phyloP scores from a whole-genome alignment of 345 rosid species.

The Camelina sativa region DNA sequence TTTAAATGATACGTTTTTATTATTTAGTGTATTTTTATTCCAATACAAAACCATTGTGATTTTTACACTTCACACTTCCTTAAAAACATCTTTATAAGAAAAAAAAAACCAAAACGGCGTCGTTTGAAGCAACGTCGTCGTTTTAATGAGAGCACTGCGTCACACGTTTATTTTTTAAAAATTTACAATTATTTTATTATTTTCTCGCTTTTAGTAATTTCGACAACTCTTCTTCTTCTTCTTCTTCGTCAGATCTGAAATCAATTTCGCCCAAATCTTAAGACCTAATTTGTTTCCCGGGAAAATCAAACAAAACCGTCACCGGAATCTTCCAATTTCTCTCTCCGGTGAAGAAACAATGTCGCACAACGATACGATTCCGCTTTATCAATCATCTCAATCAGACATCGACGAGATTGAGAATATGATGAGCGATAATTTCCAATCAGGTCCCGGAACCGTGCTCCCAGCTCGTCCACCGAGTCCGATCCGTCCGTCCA shows the following conservation, averaged over 20 bases:
- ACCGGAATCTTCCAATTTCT: slow-evolving; percentile 17
- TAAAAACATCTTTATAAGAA: too few species aligned
- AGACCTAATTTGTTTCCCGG: slow-evolving; percentile 37
- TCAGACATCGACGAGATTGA: slow-evolving; percentile 99
- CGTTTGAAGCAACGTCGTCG: neutral
- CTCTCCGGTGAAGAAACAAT: slow-evolving; percentile 43
- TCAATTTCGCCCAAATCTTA: slow-evolving; percentile 20
- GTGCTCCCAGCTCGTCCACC: slow-evolving; percentile 88
- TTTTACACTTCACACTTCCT: too few species aligned
- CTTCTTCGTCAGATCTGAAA: slow-evolving; percentile 33
- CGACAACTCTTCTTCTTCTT: neutral
- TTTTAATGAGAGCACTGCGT: slow-evolving; percentile 5
- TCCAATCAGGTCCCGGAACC: slow-evolving; percentile 71
- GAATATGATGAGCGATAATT: slow-evolving; percentile 78
- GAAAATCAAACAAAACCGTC: neutral
- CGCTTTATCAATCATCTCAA: slow-evolving; percentile 83
- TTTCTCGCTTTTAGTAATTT: neutral
- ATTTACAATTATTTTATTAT: neutral
- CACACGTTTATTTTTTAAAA: slow-evolving; percentile 21
- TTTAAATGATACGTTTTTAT: too few species aligned
- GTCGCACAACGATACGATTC: slow-evolving; percentile 86
- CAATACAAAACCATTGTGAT: too few species aligned
- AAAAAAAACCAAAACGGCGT: too few species aligned
- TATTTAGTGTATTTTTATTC: too few species aligned
- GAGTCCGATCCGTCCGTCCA: slow-evolving; percentile 80